Conservation (phyloP, 257 asterid species). For the Phtheirospermum japonicum region DNA sequence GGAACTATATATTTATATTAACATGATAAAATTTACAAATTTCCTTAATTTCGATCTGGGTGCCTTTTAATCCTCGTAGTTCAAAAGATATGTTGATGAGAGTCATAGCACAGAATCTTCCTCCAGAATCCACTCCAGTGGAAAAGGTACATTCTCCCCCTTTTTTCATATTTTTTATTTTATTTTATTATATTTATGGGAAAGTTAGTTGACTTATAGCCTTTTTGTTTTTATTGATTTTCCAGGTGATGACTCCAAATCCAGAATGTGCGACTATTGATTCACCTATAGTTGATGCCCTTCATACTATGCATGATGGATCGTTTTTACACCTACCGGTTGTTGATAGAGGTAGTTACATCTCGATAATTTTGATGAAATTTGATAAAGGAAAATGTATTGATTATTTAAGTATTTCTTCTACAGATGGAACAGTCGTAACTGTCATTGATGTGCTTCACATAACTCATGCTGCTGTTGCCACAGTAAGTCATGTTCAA, state of each 20-base stretch:
- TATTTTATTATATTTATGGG: not conserved
- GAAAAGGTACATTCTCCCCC: conserved; percentile 55
- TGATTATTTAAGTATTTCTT: not conserved
- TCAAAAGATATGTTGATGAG: conserved; percentile 93
- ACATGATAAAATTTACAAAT: conserved; percentile 3
- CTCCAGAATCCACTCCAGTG: conserved; percentile 72
- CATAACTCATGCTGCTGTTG: conserved; percentile 89
- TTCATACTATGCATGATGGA: conserved; percentile 96
- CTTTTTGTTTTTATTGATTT: conserved; percentile 6
- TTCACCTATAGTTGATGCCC: conserved; percentile 90
- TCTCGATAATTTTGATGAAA: not conserved
- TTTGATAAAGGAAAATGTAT: not conserved
- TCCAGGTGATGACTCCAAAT: conserved; percentile 88
- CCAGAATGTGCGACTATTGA: conserved; percentile 92
- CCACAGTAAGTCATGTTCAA: conserved; percentile 61
- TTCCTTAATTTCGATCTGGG: conserved; percentile 11
- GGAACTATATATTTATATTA: not conserved
- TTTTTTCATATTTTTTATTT: not conserved
- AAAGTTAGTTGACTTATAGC: not conserved
- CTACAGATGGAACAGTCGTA: conserved; percentile 73
- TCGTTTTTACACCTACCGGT: conserved; percentile 89
- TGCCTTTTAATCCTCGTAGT: conserved; percentile 35
- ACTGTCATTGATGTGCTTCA: conserved; percentile 90
- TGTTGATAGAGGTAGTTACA: conserved; percentile 68
- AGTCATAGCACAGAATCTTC: conserved; percentile 80